Evolutionary conservation across 768 basidiomycete species (phyloP).

Genomic region (Phylloporus rhodoxanthus): DNA sequence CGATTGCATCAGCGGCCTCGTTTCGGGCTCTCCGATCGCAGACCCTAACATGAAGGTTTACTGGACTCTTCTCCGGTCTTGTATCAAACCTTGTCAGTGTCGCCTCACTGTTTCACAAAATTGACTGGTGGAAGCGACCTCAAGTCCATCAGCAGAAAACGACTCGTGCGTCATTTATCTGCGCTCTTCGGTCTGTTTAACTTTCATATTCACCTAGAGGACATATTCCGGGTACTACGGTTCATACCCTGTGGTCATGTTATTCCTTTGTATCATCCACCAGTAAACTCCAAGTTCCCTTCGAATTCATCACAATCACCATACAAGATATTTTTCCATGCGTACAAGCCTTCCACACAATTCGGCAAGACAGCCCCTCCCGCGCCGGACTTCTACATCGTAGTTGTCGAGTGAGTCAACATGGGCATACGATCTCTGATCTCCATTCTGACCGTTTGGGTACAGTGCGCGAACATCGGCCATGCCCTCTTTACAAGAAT

Average conservation of each 20-base stretch:
- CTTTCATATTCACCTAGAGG: constrained; percentile 38
- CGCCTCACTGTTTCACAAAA: constrained; percentile 4
- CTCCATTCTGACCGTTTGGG: constrained; percentile 3
- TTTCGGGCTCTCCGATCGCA: constrained; percentile 5
- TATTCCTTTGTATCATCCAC: constrained; percentile 33
- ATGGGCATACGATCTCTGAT: not conserved
- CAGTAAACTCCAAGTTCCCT: constrained; percentile 4
- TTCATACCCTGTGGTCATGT: constrained; percentile 66
- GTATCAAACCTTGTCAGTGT: constrained; percentile 5
- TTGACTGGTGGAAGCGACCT: constrained; percentile 66
- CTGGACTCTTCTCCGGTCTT: constrained; percentile 10
- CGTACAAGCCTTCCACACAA: constrained; percentile 86
- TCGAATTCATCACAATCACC: constrained; percentile 6
- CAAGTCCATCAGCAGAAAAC: constrained; percentile 46
- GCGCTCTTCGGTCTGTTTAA: not conserved
- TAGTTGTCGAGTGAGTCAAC: constrained; percentile 71
- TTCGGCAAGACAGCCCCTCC: constrained; percentile 75
- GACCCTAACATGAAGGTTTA: not conserved
- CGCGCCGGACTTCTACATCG: constrained; percentile 79
- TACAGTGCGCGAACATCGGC: constrained; percentile 74
- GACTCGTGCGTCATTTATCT: constrained; percentile 38
- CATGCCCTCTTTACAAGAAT: constrained; percentile 76
- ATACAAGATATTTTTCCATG: constrained; percentile 81
- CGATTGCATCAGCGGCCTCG: constrained; percentile 36
- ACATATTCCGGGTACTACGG: constrained; percentile 62